These are phyloP conservation scores for Dicorynia guianensis DNA, from an alignment of 306 rosid genomes.

Conservation along the genomic window DNA sequence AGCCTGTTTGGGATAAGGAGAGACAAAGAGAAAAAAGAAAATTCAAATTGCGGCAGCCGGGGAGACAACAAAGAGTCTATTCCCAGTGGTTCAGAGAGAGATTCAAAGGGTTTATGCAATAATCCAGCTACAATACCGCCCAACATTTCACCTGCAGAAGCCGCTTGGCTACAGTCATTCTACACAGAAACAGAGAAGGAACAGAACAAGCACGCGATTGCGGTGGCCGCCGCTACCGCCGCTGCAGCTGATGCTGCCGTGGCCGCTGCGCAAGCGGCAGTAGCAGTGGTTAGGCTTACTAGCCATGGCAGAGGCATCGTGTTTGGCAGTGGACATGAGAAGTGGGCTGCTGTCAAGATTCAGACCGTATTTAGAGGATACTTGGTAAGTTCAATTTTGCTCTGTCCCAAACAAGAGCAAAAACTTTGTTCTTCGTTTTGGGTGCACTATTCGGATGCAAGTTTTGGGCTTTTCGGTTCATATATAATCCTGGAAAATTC, in stretches of 20 bases:
- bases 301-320: slow-evolving; percentile 77
- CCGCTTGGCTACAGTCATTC: slow-evolving; percentile 84
- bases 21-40: slow-evolving; percentile 56
- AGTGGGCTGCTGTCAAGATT: slow-evolving; percentile 78
- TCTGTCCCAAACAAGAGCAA: neutral
- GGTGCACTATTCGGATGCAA: slow-evolving; percentile 16
- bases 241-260: slow-evolving; percentile 97
- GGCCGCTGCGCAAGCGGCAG: slow-evolving; percentile 95
- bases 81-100: slow-evolving; percentile 38
- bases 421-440: neutral
- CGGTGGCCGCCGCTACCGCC: slow-evolving; percentile 90
- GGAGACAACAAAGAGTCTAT: slow-evolving; percentile 33
- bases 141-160: slow-evolving; percentile 79
- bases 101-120: slow-evolving; percentile 55
- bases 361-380: slow-evolving; percentile 81
- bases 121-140: slow-evolving; percentile 84
- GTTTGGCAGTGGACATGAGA: slow-evolving; percentile 73
- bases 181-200: slow-evolving; percentile 73
- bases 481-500: too few relatives aligned
- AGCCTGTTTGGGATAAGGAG: slow-evolving; percentile 75
- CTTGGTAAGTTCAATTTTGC: slow-evolving; percentile 57
- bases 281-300: slow-evolving; percentile 82
- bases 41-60: slow-evolving; percentile 42
- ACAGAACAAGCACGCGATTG: slow-evolving; percentile 91
- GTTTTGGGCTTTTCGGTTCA: neutral